Base-by-base conservation (phyloP, 306 rosid genomes). In the Argentina anserina region DNA sequence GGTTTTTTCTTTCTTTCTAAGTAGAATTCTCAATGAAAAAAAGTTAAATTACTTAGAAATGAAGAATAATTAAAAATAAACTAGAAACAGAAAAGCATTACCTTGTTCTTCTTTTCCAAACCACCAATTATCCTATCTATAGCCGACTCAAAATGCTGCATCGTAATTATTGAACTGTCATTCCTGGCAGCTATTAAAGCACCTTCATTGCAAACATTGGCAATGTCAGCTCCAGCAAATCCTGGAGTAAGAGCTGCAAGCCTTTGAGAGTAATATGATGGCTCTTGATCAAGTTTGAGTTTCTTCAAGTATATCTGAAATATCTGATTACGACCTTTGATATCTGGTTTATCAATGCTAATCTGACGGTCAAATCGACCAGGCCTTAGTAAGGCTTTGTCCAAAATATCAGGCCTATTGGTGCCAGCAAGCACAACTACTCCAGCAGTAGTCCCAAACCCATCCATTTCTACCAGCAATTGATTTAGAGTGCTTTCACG, bases 191-290 rank as follows among this genome's bases (percentile, higher is more conserved):
- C 98, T 85, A 94, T 88, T 60, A 94, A 78, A 47, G 98, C 98
- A 81, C 92, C 98, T 85, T 94, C 98, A 36, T 94, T 94, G 79
- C 97, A 91, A 37, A 94, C 96, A 85, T 94, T 94, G 53, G 98
- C 97, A 83, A 94, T 94, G 86, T 91, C 98, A n/a, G 98, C 98
- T 73, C 98, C 98, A 31, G 97, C 96, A 88, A 94, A 91, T 71
- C 98, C 98, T 42, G 98, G 98, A n/a, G 97, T 94, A 43, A 91
- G 88, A 53, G 98, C 97, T 41, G 98, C 97, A 67, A 94, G 96
- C 84, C 97, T 88, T 63, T 89, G 96, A 7, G 98, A 94, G 83
- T 65, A 94, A 78, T 78, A 94, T 53, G 92, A 85, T 69, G 98
- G 98, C 70, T 84, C 82, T 10, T 81, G 96, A 77, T 91, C 91